Conservation (phyloP, 2,329 filamentous ascomycete species). For the Epicoccum nigrum region DNA sequence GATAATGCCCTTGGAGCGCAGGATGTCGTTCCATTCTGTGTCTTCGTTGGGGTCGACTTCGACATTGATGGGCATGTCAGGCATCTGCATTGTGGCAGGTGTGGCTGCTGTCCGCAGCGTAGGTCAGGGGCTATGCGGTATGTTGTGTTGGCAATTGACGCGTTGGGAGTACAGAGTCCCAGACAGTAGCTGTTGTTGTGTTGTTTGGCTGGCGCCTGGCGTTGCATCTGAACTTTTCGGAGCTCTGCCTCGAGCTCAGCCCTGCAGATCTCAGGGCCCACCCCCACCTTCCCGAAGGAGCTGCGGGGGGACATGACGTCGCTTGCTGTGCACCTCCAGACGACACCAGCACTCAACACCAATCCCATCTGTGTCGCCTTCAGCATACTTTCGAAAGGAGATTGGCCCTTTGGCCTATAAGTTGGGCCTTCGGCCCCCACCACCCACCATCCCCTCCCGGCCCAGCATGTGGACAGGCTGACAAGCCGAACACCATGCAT, state of each 20-base stretch:
- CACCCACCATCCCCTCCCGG: too few species aligned
- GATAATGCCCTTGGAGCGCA: slow-evolving; percentile 94
- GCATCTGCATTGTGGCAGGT: slow-evolving; percentile 44
- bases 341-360: too few species aligned
- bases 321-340: neutral
- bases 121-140: neutral
- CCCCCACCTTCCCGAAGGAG: slow-evolving; percentile 26
- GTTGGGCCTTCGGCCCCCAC: too few species aligned
- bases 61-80: slow-evolving; percentile 70
- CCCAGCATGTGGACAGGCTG: too few species aligned
- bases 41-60: slow-evolving; percentile 96
- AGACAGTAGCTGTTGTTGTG: neutral
- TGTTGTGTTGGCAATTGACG: slow-evolving; percentile 17
- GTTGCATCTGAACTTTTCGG: slow-evolving; percentile 16
- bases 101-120: neutral
- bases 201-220: slow-evolving; percentile 17
- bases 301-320: slow-evolving; percentile 14
- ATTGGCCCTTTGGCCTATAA: too few species aligned
- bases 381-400: too few species aligned
- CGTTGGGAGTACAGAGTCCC: neutral
- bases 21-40: slow-evolving; percentile 99
- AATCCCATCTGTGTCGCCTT: too few species aligned
- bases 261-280: slow-evolving; percentile 20
- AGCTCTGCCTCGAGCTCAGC: too few species aligned
- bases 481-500: too few species aligned